Evolutionary conservation across 768 basidiomycete species (phyloP), one percentile per base, ranked within the genome.

Genomic region (Termitomyces sp.): DNA sequence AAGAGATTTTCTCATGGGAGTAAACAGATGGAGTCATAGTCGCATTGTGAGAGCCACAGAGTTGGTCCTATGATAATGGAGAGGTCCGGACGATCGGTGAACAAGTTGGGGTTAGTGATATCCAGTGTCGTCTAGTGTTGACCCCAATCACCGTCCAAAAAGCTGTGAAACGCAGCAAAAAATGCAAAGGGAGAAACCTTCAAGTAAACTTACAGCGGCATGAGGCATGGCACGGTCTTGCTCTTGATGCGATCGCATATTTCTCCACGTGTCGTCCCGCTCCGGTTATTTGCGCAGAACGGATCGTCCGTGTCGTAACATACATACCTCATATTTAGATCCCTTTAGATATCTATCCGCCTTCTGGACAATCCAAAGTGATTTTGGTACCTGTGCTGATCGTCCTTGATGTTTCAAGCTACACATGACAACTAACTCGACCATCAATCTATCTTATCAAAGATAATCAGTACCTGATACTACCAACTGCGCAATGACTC

Each of bases 221-320:
- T 49, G 38, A 42, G 54, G 57, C 57, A 47, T 52, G 54, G 52
- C 57, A 53, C 52, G 58, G 32, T 32, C 42, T 50, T 43, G 48
- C 38, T 48, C 33, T 55, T 54, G 53, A 54, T 54, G 57, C 18
- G 35, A 54, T 58, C 35, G 20, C 15, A 54, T 25, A 38, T 51
- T 29, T 15, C 27, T 47, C 38, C 56, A 57, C 52, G 52, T 53
- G 56, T 45, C 50, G 15, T 41, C 41, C n/a, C 12, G 7, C 23
- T 31, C 20, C 35, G 27, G 38, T 31, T n/a, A 29, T 27, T 7
- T 38, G 23, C 20, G 7, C 9, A 29, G 5, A 9, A 29, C 9
- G 16, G 20, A 46, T 20, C 12, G 31, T 46, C 29, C 36, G 20
- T 44, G 46, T 47, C 32, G 46, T 33, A 48, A 48, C 33, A 48